These are phyloP conservation scores for Tripterygium wilfordii DNA, from an alignment of 177 flowering plant species.

Conservation along the genomic window DNA sequence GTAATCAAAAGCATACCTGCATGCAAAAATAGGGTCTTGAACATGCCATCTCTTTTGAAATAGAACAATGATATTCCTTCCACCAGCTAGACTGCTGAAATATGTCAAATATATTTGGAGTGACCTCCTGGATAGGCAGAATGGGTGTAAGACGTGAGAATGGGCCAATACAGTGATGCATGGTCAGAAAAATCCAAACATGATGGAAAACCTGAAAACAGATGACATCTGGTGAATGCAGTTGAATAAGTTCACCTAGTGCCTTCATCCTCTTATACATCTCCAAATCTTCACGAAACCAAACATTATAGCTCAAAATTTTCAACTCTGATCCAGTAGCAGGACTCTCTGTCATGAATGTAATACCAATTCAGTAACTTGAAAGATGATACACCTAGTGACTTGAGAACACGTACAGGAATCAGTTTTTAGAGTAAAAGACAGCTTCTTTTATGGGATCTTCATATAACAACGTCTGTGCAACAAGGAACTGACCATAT, in stretches of 20 bases:
- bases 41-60: conserved; percentile 35
- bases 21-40: conserved; percentile 70
- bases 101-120: conserved; percentile 60
- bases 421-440: no score
- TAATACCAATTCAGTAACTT: no score
- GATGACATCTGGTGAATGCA: conserved; percentile 78
- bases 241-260: conserved; percentile 69
- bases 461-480: no score
- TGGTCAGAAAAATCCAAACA: not conserved
- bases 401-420: no score
- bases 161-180: not conserved
- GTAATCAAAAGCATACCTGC: conserved; percentile 62
- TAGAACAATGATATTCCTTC: conserved; percentile 68
- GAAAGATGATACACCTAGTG: no score
- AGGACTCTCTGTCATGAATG: conserved; percentile 18
- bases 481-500: no score
- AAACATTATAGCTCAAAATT: conserved; percentile 84
- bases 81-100: conserved; percentile 80
- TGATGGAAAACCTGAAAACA: conserved; percentile 71
- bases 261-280: conserved; percentile 77
- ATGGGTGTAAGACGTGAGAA: not conserved
- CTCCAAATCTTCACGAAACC: conserved; percentile 94
- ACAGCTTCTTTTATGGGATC: no score
- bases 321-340: conserved; percentile 32
- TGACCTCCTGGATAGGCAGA: conserved; percentile 70